Evolutionary conservation across 768 basidiomycete species (phyloP).

Genomic region (Leccinum subtestaceum): DNA sequence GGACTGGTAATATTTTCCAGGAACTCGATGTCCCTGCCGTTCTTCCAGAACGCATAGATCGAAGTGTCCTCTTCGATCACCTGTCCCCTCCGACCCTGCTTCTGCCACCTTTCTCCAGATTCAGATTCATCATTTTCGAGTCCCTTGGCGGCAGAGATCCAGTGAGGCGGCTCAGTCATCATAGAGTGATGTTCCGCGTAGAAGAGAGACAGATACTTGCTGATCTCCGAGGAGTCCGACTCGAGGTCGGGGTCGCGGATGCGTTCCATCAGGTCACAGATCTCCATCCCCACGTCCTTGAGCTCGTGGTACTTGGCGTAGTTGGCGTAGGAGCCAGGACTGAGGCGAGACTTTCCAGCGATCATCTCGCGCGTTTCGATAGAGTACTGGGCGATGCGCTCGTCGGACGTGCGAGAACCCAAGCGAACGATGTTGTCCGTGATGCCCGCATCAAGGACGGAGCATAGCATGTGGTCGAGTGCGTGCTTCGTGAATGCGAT

Average conservation of each 20-base stretch:
- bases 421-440: slow-evolving; percentile 64
- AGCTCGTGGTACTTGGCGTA: slow-evolving; percentile 38
- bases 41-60: slow-evolving; percentile 52
- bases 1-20: too few species aligned
- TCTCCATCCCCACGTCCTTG: slow-evolving; percentile 44
- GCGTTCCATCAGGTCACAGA: slow-evolving; percentile 45
- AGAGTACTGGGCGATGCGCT: slow-evolving; percentile 57
- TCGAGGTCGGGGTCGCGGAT: slow-evolving; percentile 22
- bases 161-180: slow-evolving; percentile 44
- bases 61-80: slow-evolving; percentile 26
- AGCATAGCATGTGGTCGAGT: slow-evolving; percentile 66
- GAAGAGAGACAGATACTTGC: slow-evolving; percentile 40
- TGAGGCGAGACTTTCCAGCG: slow-evolving; percentile 41
- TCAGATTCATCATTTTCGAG: slow-evolving; percentile 18
- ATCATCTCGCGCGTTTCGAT: slow-evolving; percentile 56
- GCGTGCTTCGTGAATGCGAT: slow-evolving; percentile 79
- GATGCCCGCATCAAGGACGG: slow-evolving; percentile 62
- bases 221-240: slow-evolving; percentile 38
- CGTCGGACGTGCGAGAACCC: slow-evolving; percentile 62
- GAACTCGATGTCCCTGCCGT: too few species aligned
- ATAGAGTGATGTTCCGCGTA: slow-evolving; percentile 48
- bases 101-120: slow-evolving; percentile 34
- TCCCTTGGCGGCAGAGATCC: slow-evolving; percentile 37
- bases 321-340: slow-evolving; percentile 29
- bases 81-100: slow-evolving; percentile 28